Evolutionary conservation across 495 filamentous ascomycete genomes (phyloP), one percentile per base, ranked within the genome.

Genomic region (Paragyromitra xinjiangensis): DNA sequence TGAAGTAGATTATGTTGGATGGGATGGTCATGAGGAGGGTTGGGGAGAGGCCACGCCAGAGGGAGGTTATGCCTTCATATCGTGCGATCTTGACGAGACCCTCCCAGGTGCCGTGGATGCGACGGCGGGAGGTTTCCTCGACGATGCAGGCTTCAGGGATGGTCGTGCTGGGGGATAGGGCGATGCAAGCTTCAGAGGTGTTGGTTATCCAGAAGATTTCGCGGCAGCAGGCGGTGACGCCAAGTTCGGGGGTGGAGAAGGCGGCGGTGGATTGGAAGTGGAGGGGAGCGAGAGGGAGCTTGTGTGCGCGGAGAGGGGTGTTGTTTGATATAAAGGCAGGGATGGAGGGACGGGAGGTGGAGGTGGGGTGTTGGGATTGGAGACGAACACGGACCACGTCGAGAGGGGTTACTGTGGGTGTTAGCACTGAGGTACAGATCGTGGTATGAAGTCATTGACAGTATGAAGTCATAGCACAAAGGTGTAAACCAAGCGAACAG

Each of bases 201-300:
- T 97, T 95, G 80, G 92, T 93, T 73, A 94, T 88, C 89, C 95
- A 99, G 85, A 99, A 98, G 45, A 98, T 94, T 85, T 99, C 95
- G 66, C 95, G 90, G 82, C 95, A 99, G 84, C 95, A 99, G 40
- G 94, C 89, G 6, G 96, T 97, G 45, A 98, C 93, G 75, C 95
- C 96, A 51, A 98, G 90, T 78, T 93, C 93, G 3, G 73, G 89
- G 84, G 51, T 51, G 39, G 78, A 78, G 55, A 65, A 78, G 42
- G 64, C 78, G 11, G 74, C 78, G 51, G 59, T 83, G 71, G 73
- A 81, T 48, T 84, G 82, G 40, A 83, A 81, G 53, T 61, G 79
- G 12, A 80, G 80, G 39, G 83, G 81, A 26, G 79, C 63, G 24
- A 78, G 66, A 19, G 83, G 80, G 0, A 83, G 80, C 39, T 76